Conservation (phyloP, 352 stramenopile genomes). For the Phytophthora colocasiae region DNA sequence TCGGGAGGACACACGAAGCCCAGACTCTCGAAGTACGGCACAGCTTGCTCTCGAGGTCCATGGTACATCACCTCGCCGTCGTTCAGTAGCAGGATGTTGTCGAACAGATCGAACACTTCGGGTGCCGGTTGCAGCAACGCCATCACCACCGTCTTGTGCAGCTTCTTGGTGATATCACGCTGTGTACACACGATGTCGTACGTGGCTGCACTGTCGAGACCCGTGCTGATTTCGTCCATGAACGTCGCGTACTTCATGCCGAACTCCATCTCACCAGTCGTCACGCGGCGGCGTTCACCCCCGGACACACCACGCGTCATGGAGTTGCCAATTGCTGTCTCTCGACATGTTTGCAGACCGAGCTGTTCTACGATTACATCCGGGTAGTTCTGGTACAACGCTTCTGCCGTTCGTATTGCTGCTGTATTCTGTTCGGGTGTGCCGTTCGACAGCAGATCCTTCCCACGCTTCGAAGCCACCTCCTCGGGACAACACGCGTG, state of each 20-base stretch:
- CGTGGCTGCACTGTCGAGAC: conserved; percentile 87
- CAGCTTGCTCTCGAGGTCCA: conserved; percentile 34
- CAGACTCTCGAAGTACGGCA: conserved; percentile 53
- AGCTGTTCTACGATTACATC: conserved; percentile 32
- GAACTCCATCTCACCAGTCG: conserved; percentile 41
- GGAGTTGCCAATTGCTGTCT: conserved; percentile 42
- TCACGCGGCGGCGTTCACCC: conserved; percentile 68
- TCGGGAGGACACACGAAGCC: conserved; percentile 49
- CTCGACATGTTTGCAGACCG: conserved; percentile 32
- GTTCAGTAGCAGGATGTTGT: conserved; percentile 74
- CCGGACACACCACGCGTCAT: conserved; percentile 60
- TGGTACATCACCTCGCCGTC: conserved; percentile 60
- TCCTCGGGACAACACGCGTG: conserved; percentile 31
- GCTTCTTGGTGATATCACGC: conserved; percentile 41
- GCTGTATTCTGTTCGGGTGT: conserved; percentile 24
- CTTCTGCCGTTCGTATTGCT: conserved; percentile 9
- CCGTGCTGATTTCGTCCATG: conserved; percentile 91
- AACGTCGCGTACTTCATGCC: conserved; percentile 66
- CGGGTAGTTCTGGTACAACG: conserved; percentile 34
- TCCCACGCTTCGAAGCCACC: conserved; percentile 55
- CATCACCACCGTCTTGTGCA: conserved; percentile 61
- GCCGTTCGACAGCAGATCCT: conserved; percentile 44
- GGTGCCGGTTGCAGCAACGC: conserved; percentile 89
- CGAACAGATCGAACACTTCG: conserved; percentile 92
- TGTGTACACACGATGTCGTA: conserved; percentile 83